These are phyloP conservation scores for Geosmithia morbida DNA, from an alignment of 2,329 filamentous ascomycete genomes.

Conservation along the genomic window DNA sequence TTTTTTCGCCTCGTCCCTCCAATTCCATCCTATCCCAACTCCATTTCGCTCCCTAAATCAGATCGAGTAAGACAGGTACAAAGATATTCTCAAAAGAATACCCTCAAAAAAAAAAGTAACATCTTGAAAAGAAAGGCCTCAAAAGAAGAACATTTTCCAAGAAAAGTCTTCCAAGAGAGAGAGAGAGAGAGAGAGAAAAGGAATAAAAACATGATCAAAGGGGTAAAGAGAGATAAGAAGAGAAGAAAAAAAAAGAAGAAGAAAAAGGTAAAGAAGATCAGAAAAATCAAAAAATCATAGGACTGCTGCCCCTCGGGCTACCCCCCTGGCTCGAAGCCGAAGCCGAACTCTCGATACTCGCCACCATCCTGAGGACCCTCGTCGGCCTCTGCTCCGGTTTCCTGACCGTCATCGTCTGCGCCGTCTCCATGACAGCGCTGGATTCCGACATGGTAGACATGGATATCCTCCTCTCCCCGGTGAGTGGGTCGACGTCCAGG, in stretches of 20 bases:
- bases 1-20: not conserved
- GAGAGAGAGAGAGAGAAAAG: too few relatives aligned
- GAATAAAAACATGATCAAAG: too few relatives aligned
- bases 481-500: not conserved
- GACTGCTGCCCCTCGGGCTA: conserved; percentile 1
- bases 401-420: conserved; percentile 29
- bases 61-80: not conserved
- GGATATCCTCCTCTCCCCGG: not conserved
- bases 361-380: conserved; percentile 34
- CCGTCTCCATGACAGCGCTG: conserved; percentile 22
- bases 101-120: too few relatives aligned
- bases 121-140: too few relatives aligned
- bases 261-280: not conserved
- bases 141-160: too few relatives aligned
- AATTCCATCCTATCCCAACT: not conserved
- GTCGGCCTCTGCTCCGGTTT: not conserved
- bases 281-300: not conserved
- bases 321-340: not conserved
- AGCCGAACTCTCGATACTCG: conserved; percentile 35
- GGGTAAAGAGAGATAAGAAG: too few relatives aligned
- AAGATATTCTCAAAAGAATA: too few relatives aligned
- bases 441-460: conserved; percentile 2
- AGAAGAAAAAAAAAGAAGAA: not conserved
- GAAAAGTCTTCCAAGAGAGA: too few relatives aligned
- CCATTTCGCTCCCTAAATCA: not conserved